A percentile compares a stretch with the other conserved stretches of the same genome.
Conservation (phyloP, 441 rosid species). For the Croton setiger region DNA sequence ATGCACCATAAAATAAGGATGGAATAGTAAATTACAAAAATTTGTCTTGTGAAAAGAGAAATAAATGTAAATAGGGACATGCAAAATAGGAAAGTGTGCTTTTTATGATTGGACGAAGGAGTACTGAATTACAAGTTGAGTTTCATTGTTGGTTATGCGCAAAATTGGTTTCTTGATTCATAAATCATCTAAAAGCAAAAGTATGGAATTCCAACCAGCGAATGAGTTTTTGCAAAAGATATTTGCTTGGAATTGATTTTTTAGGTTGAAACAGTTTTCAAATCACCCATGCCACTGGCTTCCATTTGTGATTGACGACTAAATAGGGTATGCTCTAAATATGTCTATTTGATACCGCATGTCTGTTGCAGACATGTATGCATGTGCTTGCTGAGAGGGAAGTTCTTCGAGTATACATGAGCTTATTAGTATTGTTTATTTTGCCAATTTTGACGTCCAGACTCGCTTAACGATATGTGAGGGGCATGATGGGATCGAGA, state of each 20-base stretch:
- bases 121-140: not conserved
- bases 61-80: too few relatives aligned
- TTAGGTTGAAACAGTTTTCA: not conserved
- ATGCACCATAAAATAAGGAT: too few relatives aligned
- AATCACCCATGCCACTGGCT: not conserved
- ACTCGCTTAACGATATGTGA: constrained; percentile 91
- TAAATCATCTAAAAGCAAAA: not conserved
- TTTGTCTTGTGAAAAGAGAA: too few relatives aligned
- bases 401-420: not conserved
- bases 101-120: too few relatives aligned
- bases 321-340: not conserved
- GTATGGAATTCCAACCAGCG: not conserved
- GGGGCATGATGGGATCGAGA: constrained; percentile 98
- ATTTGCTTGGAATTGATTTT: not conserved
- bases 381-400: not conserved
- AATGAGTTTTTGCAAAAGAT: not conserved
- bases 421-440: constrained; percentile 14
- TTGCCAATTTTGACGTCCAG: constrained; percentile 32
- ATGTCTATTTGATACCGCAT: constrained; percentile 1
- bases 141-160: not conserved
- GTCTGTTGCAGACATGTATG: too few relatives aligned
- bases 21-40: too few relatives aligned
- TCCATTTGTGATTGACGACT: not conserved
- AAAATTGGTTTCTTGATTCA: not conserved
- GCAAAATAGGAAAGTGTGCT: too few relatives aligned